These are phyloP conservation scores for Gentiana macrophylla DNA, from an alignment of 257 asterid species.

Conservation along the genomic window DNA sequence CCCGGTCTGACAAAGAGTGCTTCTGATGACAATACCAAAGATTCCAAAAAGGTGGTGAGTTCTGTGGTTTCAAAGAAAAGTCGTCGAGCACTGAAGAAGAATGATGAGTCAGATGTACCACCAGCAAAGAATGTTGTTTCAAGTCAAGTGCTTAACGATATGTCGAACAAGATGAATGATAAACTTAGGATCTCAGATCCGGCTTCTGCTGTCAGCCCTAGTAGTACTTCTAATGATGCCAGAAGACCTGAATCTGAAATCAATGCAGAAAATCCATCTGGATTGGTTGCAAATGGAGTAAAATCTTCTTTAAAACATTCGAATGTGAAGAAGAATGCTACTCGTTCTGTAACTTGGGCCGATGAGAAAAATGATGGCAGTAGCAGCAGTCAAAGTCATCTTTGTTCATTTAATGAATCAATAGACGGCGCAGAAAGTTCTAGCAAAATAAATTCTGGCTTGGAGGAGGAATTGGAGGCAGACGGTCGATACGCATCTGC, in stretches of 20 bases:
- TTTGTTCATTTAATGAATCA: slow-evolving; percentile 28
- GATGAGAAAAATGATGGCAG: slow-evolving; percentile 39
- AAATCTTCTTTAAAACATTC: slow-evolving; percentile 73
- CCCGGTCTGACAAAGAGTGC: slow-evolving; percentile 15
- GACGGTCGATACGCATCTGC: slow-evolving; percentile 59
- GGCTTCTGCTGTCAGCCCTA: slow-evolving; percentile 21
- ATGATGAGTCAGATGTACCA: slow-evolving; percentile 12
- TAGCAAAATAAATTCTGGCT: slow-evolving; percentile 8
- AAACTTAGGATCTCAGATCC: slow-evolving; percentile 23
- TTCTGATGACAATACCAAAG: slow-evolving; percentile 22
- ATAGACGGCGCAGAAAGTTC: slow-evolving; percentile 20
- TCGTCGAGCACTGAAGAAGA: slow-evolving; percentile 18
- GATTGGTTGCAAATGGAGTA: slow-evolving; percentile 17
- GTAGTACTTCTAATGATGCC: slow-evolving; percentile 7
- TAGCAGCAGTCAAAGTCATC: slow-evolving; percentile 30
- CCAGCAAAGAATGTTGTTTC: slow-evolving; percentile 1
- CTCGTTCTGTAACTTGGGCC: slow-evolving; percentile 73
- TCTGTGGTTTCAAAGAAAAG: slow-evolving; percentile 25
- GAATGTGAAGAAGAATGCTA: slow-evolving; percentile 30
- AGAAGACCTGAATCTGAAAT: slow-evolving; percentile 14
- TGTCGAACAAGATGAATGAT: slow-evolving; percentile 14
- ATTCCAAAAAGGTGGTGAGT: slow-evolving; percentile 21
- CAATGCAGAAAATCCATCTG: slow-evolving; percentile 17
- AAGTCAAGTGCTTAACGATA: slow-evolving; percentile 9
- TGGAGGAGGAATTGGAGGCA: slow-evolving; percentile 21